Evolutionary conservation across 148 eudicot species (phyloP).

Genomic region (Oxyria digyna): DNA sequence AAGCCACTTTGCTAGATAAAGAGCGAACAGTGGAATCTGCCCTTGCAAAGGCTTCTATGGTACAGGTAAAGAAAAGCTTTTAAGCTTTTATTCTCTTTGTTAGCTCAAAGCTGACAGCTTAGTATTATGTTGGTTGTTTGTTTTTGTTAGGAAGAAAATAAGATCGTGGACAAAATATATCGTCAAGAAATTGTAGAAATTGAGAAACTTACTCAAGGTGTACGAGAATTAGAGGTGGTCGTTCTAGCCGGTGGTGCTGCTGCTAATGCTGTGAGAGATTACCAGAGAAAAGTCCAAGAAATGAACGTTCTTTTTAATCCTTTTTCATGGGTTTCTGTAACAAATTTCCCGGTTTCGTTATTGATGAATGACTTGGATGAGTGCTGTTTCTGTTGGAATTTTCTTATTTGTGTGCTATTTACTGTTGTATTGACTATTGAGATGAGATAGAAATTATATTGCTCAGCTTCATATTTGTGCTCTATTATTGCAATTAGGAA

Average conservation of each 20-base stretch:
- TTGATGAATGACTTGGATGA: too few species aligned
- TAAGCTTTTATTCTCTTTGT: not conserved
- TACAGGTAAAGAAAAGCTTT: slow-evolving; percentile 40
- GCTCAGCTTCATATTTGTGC: too few species aligned
- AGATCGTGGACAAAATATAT: slow-evolving; percentile 59
- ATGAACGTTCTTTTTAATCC: too few species aligned
- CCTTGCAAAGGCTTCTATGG: slow-evolving; percentile 65
- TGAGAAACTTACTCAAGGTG: slow-evolving; percentile 63
- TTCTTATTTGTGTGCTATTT: too few species aligned
- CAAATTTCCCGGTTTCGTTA: too few species aligned
- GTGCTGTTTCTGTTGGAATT: too few species aligned
- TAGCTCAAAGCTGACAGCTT: not conserved
- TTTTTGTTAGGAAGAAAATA: slow-evolving; percentile 52
- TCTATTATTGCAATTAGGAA: too few species aligned
- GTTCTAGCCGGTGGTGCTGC: slow-evolving; percentile 82
- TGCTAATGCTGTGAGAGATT: slow-evolving; percentile 74
- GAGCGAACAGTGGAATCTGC: slow-evolving; percentile 65
- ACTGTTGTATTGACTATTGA: too few species aligned
- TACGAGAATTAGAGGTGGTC: slow-evolving; percentile 62
- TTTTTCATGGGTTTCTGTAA: too few species aligned
- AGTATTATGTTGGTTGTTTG: not conserved
- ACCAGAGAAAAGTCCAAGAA: slow-evolving; percentile 69
- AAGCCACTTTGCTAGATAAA: slow-evolving; percentile 65
- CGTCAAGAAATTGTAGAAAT: slow-evolving; percentile 71
- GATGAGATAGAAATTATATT: too few species aligned